Percentiles rank a stretch among this genome's conserved stretches.
Evolutionary conservation across 768 basidiomycete genomes (phyloP).

Genomic region (Boletus tomentosulus): DNA sequence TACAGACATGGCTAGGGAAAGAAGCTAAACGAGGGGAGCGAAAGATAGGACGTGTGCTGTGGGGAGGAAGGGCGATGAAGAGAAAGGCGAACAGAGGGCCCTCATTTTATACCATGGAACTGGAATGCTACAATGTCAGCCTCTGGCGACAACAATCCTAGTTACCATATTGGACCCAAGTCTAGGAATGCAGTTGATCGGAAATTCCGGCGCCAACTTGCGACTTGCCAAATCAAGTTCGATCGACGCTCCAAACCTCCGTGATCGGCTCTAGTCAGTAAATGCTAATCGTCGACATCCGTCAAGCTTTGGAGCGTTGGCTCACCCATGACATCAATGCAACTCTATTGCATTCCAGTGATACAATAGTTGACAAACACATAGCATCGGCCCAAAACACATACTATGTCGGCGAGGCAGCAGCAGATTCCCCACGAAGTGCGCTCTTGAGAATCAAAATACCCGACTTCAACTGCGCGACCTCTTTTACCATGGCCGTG

Average conservation of each 20-base stretch:
- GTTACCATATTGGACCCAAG: slow-evolving; percentile 9
- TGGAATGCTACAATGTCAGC: slow-evolving; percentile 25
- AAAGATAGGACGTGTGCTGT: slow-evolving; percentile 16
- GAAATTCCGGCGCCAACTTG: slow-evolving; percentile 1
- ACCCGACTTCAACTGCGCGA: slow-evolving; percentile 67
- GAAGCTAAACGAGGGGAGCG: slow-evolving; percentile 41
- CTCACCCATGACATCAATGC: neutral
- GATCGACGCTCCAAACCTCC: slow-evolving; percentile 19
- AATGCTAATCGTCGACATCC: neutral
- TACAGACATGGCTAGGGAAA: slow-evolving; percentile 20
- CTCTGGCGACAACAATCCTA: slow-evolving; percentile 19
- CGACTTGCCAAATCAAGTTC: slow-evolving; percentile 13
- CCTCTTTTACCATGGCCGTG: slow-evolving; percentile 75
- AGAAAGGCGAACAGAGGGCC: neutral
- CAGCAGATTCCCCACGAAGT: slow-evolving; percentile 30
- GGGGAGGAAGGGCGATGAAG: slow-evolving; percentile 7
- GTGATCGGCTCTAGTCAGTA: neutral
- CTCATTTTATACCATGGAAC: slow-evolving; percentile 25
- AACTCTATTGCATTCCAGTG: slow-evolving; percentile 1
- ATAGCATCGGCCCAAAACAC: slow-evolving; percentile 9
- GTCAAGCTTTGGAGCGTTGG: neutral
- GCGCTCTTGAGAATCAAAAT: slow-evolving; percentile 53
- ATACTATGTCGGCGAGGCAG: slow-evolving; percentile 25
- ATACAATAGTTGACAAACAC: slow-evolving; percentile 18
- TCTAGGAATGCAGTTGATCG: neutral